phyloP scores from a whole-genome alignment of 345 rosid species.

The Rhodamnia argentea region DNA sequence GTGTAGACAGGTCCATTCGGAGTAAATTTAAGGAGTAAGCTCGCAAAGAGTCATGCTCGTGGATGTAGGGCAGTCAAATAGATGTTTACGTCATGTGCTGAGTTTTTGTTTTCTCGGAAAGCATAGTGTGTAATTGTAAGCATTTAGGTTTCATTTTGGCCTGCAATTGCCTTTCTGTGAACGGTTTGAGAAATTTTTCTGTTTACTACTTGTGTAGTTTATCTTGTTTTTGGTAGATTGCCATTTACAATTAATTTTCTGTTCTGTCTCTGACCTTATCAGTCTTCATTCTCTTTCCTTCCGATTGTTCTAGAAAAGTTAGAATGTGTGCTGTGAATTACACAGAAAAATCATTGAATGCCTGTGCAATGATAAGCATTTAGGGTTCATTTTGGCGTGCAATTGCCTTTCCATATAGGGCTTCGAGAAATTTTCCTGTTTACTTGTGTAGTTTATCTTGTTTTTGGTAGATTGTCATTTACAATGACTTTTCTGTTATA shows the following conservation, averaged over 20 bases:
- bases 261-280: background rate
- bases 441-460: background rate
- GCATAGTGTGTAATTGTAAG: background rate
- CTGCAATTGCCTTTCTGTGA: background rate
- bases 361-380: background rate
- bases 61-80: background rate
- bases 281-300: background rate
- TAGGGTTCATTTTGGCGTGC: background rate
- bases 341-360: background rate
- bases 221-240: background rate
- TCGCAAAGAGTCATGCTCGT: background rate
- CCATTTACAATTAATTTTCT: background rate
- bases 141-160: background rate
- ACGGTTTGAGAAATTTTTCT: background rate
- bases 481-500: background rate
- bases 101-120: background rate
- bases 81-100: background rate
- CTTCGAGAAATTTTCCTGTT: background rate
- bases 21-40: background rate
- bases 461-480: background rate
- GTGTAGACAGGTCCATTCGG: background rate
- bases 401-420: background rate
- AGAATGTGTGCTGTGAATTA: background rate
- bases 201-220: background rate
- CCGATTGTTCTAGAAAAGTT: background rate